Percentiles rank a stretch among this genome's conserved stretches.
Conservation (phyloP, 805 yeast species). For the Starmerella sirachaensis region DNA sequence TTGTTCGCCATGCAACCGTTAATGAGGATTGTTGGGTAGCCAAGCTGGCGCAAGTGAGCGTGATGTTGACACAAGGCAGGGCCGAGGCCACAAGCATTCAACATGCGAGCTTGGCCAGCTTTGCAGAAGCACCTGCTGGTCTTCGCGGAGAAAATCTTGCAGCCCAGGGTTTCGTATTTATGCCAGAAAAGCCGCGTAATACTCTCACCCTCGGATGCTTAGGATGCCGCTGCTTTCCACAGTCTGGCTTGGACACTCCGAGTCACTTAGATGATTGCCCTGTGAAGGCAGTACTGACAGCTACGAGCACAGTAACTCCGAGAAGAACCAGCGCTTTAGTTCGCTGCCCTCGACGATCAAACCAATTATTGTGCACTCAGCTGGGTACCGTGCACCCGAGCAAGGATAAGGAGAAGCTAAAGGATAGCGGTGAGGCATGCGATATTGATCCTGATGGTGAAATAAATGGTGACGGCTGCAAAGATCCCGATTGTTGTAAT, state of each 20-base stretch:
- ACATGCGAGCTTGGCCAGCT: neutral
- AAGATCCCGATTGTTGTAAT: neutral
- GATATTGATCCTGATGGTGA: neutral
- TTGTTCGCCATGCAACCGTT: slow-evolving; percentile 3
- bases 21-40: slow-evolving; percentile 4
- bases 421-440: neutral
- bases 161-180: slow-evolving; percentile 5
- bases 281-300: neutral
- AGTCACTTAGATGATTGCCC: slow-evolving; percentile 1
- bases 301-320: neutral
- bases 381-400: no score
- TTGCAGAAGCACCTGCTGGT: neutral
- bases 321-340: neutral
- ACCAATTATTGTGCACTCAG: no score
- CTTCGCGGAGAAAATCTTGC: neutral
- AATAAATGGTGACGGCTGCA: neutral
- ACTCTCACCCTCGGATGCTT: slow-evolving; percentile 6
- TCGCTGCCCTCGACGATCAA: neutral
- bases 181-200: neutral
- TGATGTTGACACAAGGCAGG: neutral
- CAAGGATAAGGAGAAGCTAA: no score
- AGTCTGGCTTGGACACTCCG: neutral
- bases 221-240: slow-evolving; percentile 8
- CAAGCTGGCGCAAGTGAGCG: neutral
- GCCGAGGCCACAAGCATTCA: neutral